phyloP scores from a whole-genome alignment of 108 stramenopile species.

The Licmophora abbreviata region DNA sequence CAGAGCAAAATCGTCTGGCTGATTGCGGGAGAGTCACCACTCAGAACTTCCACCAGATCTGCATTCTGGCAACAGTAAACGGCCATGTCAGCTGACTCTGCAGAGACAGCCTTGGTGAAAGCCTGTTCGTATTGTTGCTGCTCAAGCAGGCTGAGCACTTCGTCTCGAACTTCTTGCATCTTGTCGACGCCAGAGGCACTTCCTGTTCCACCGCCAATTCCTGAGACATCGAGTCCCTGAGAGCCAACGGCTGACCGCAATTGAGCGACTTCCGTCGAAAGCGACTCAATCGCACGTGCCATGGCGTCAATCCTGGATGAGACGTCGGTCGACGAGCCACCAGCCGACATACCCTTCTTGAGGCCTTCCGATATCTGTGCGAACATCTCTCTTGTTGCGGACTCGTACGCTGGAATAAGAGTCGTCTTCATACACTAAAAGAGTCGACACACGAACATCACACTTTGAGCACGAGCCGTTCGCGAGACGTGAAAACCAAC shows the following conservation, averaged over 20 bases:
- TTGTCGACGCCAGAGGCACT: conserved; percentile 2
- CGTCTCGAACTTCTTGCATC: conserved; percentile 25
- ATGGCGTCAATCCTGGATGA: conserved; percentile 24
- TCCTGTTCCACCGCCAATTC: background rate
- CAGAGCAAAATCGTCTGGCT: conserved; percentile 81
- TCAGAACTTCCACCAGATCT: conserved; percentile 40
- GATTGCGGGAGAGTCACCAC: conserved; percentile 29
- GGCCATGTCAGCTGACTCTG: conserved; percentile 55
- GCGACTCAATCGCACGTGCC: conserved; percentile 34
- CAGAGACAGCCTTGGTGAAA: conserved; percentile 74
- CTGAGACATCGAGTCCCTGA: background rate
- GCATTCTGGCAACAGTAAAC: conserved; percentile 58
- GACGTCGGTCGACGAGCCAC: conserved; percentile 11
- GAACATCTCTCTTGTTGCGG: conserved; percentile 61
- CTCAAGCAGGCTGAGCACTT: conserved; percentile 40
- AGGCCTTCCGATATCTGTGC: conserved; percentile 34
- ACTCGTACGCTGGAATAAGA: conserved; percentile 69
- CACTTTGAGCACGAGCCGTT: too few relatives aligned
- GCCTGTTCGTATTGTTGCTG: conserved; percentile 54
- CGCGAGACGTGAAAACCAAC: too few relatives aligned
- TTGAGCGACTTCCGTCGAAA: conserved; percentile 45
- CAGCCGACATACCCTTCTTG: conserved; percentile 24
- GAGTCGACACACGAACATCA: too few relatives aligned
- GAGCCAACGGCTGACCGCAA: conserved; percentile 15
- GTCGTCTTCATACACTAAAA: conserved; percentile 45